Percentiles rank a stretch among this genome's conserved stretches.
phyloP scores from a whole-genome alignment of 352 stramenopile genomes.

The Blastocystis sp. region DNA sequence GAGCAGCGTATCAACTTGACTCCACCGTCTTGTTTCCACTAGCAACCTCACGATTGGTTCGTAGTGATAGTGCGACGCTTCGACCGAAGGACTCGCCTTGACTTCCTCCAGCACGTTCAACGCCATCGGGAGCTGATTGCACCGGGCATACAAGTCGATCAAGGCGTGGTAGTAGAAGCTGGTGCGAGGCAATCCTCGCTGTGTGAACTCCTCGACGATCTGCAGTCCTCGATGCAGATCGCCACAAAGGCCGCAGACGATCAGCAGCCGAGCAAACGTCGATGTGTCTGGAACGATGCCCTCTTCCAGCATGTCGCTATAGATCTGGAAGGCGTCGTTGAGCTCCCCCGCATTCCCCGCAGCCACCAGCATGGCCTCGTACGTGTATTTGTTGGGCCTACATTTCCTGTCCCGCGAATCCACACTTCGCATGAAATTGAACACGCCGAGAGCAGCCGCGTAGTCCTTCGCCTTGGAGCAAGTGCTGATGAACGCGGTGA shows the following conservation, averaged over 20 bases:
- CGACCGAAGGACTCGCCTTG: neutral
- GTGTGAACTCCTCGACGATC: neutral
- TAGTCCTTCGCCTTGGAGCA: slow-evolving; percentile 59
- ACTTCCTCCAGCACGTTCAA: slow-evolving; percentile 30
- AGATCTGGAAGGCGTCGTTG: slow-evolving; percentile 23
- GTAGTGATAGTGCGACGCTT: slow-evolving; percentile 47
- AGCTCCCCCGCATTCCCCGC: slow-evolving; percentile 2
- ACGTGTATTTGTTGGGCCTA: slow-evolving; percentile 52
- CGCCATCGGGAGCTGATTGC: neutral
- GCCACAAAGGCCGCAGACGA: slow-evolving; percentile 31
- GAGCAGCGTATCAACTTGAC: slow-evolving; percentile 20
- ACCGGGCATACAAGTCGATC: slow-evolving; percentile 42
- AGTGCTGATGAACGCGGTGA: slow-evolving; percentile 53
- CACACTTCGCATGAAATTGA: slow-evolving; percentile 43
- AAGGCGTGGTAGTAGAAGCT: slow-evolving; percentile 60
- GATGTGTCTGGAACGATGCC: slow-evolving; percentile 15
- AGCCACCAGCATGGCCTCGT: slow-evolving; percentile 57
- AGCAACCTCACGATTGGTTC: slow-evolving; percentile 22
- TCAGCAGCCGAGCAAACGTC: slow-evolving; percentile 39
- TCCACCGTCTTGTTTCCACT: neutral
- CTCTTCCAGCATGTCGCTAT: slow-evolving; percentile 43
- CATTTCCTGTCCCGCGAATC: neutral
- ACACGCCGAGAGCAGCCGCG: neutral
- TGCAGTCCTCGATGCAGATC: neutral
- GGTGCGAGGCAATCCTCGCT: neutral